Evolutionary conservation across 305 asterid genomes (phyloP).

Genomic region (Fraxinus platypoda): DNA sequence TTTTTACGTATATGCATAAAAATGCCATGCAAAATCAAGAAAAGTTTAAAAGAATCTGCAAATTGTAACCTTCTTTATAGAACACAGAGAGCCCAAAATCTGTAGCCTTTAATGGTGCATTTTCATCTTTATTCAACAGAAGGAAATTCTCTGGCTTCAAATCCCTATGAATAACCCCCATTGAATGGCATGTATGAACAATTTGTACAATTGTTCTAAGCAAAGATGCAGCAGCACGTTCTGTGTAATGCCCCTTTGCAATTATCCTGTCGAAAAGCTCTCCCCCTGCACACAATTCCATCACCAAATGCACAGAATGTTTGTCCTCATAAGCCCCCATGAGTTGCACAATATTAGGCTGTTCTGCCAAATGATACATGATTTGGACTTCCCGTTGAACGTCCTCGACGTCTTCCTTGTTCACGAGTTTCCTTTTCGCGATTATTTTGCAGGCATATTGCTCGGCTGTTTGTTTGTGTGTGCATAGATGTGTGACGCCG

Average conservation of each 20-base stretch:
- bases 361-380: conserved; percentile 20
- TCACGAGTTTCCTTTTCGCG: background rate
- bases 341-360: conserved; percentile 17
- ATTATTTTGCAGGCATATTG: conserved; percentile 16
- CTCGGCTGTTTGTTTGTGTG: conserved; percentile 2
- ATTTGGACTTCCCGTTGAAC: conserved; percentile 19
- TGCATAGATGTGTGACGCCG: conserved; percentile 16
- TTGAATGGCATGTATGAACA: conserved; percentile 20
- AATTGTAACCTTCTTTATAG: conserved; percentile 45
- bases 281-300: conserved; percentile 4
- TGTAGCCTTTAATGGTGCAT: conserved; percentile 45
- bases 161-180: conserved; percentile 66
- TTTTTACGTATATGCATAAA: background rate
- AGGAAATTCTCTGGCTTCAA: conserved; percentile 59
- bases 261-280: conserved; percentile 17
- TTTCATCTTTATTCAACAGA: conserved; percentile 20
- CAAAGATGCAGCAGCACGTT: background rate
- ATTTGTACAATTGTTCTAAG: conserved; percentile 1
- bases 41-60: background rate
- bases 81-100: conserved; percentile 60
- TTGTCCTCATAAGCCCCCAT: conserved; percentile 10
- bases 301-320: background rate
- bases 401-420: conserved; percentile 17
- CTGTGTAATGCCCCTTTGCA: conserved; percentile 19
- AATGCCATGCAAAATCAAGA: background rate